Conservation (phyloP, 2,329 filamentous ascomycete genomes). For the Pyrenophora tritici-repentis region DNA sequence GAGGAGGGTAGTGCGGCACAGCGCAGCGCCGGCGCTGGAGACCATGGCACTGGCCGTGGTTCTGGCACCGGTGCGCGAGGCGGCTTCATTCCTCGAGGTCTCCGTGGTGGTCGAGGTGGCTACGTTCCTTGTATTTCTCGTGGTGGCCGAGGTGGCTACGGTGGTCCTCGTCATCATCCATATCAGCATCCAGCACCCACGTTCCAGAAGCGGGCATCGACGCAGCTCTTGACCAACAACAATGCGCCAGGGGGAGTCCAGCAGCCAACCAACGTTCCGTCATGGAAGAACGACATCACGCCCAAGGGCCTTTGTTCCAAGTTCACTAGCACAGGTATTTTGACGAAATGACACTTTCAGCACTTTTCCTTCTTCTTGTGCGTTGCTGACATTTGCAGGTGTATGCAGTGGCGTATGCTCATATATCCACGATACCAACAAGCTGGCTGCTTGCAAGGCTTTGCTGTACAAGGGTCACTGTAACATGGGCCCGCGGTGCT, state of each 20-base stretch:
- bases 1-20: slow-evolving; percentile 15
- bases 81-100: slow-evolving; percentile 7
- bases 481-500: slow-evolving; percentile 76
- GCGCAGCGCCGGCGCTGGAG: no score
- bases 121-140: slow-evolving; percentile 1
- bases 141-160: slow-evolving; percentile 14
- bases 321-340: slow-evolving; percentile 43
- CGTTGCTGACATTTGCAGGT: slow-evolving; percentile 55
- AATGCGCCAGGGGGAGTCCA: no score
- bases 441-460: slow-evolving; percentile 88
- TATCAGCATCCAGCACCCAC: slow-evolving; percentile 20
- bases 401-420: slow-evolving; percentile 82
- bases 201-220: neutral
- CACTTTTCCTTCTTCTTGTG: neutral
- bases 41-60: slow-evolving; percentile 9
- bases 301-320: slow-evolving; percentile 26
- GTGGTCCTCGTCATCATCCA: slow-evolving; percentile 15
- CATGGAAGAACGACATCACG: slow-evolving; percentile 4
- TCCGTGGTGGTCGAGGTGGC: slow-evolving; percentile 18
- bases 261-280: no score
- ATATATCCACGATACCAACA: slow-evolving; percentile 81
- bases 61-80: slow-evolving; percentile 14
- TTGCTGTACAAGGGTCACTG: slow-evolving; percentile 82
- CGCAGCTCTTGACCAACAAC: slow-evolving; percentile 1
- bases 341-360: slow-evolving; percentile 14